phyloP scores from a whole-genome alignment of 2,329 filamentous ascomycete species.

The Pseudocercospora fijiensis region DNA sequence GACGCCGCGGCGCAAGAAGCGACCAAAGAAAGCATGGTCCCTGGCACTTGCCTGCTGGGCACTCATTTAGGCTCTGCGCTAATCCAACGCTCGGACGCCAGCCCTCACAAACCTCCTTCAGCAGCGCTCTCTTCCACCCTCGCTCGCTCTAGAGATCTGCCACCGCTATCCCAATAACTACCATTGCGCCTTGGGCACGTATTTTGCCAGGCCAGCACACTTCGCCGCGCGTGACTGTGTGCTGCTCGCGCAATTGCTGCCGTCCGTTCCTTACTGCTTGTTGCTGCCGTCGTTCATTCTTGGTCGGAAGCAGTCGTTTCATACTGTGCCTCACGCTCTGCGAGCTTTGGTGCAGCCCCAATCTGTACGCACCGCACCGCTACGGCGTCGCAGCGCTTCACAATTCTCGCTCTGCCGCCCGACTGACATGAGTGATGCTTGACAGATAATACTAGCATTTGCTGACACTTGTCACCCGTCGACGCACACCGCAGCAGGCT shows the following conservation, averaged over 20 bases:
- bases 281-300: constrained; percentile 21
- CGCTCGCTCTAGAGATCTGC: constrained; percentile 12
- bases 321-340: constrained; percentile 27
- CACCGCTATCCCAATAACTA: constrained; percentile 21
- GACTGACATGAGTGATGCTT: constrained; percentile 8
- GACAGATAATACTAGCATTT: constrained; percentile 15
- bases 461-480: constrained; percentile 10
- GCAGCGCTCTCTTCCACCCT: constrained; percentile 7
- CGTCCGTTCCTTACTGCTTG: constrained; percentile 26
- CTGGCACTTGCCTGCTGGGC: neutral
- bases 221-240: constrained; percentile 9
- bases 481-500: neutral
- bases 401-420: constrained; percentile 10
- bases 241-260: constrained; percentile 20
- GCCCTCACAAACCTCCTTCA: constrained; percentile 8
- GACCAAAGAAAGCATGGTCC: neutral
- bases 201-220: constrained; percentile 12
- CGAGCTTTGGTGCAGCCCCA: constrained; percentile 22
- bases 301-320: constrained; percentile 19
- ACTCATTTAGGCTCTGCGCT: constrained; percentile 1
- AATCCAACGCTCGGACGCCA: neutral
- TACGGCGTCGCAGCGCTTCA: constrained; percentile 9
- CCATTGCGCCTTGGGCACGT: constrained; percentile 7
- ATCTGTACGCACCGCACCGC: constrained; percentile 21
- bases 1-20: neutral